Evolutionary conservation across 1,284 basidiomycete genomes (phyloP).

Genomic region (Meira nashicola): DNA sequence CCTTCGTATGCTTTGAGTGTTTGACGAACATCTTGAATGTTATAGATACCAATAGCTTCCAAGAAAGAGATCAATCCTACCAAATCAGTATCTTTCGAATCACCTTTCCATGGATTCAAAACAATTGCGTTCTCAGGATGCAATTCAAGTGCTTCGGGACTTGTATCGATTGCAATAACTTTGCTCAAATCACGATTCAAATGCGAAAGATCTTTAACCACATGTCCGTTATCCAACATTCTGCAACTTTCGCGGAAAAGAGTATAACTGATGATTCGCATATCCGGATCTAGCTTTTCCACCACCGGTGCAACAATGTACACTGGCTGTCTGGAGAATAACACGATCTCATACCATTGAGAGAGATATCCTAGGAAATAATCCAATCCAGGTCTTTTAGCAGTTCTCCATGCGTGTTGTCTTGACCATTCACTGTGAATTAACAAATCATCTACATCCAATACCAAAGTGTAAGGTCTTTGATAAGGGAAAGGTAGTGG

Average conservation of each 20-base stretch:
- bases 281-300: conserved; percentile 90
- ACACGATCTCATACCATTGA: conserved; percentile 94
- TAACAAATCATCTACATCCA: conserved; percentile 88
- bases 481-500: conserved; percentile 76
- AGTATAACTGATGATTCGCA: conserved; percentile 79
- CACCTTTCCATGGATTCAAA: conserved; percentile 81
- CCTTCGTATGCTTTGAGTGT: conserved; percentile 78
- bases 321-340: conserved; percentile 85
- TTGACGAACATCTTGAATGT: conserved; percentile 69
- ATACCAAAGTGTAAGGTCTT: conserved; percentile 83
- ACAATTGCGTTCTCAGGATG: conserved; percentile 88
- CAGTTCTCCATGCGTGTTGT: conserved; percentile 56
- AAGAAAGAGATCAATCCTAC: conserved; percentile 92
- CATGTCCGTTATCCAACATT: conserved; percentile 39
- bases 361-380: conserved; percentile 95
- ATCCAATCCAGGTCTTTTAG: conserved; percentile 81
- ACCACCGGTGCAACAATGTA: conserved; percentile 86
- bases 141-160: conserved; percentile 68
- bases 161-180: conserved; percentile 81
- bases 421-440: conserved; percentile 76
- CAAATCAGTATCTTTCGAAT: conserved; percentile 68
- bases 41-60: conserved; percentile 60
- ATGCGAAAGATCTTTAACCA: conserved; percentile 75
- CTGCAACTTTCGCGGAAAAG: conserved; percentile 71
- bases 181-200: conserved; percentile 89